Conservation (phyloP, 768 basidiomycete species). For the Serendipita sp. region DNA sequence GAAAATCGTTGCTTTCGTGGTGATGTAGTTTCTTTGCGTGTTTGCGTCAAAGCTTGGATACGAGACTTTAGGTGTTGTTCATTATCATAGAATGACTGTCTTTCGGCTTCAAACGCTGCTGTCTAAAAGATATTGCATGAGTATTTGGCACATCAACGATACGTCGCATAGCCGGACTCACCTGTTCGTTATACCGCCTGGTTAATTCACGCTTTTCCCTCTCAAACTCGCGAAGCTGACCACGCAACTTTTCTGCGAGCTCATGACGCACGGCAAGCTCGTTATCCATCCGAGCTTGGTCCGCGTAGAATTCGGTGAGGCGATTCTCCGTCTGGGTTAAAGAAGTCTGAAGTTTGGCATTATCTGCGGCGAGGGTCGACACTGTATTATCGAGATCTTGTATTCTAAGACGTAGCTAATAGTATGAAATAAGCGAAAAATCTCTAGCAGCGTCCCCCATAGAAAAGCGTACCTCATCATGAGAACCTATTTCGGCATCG, state of each 20-base stretch:
- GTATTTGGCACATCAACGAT: constrained; percentile 11
- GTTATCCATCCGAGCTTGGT: constrained; percentile 66
- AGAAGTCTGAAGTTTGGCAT: constrained; percentile 44
- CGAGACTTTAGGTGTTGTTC: constrained; percentile 87
- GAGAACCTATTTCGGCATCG: background rate
- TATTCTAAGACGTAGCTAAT: background rate
- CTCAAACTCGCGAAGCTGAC: constrained; percentile 71
- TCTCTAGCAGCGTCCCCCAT: background rate
- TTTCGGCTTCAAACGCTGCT: constrained; percentile 79
- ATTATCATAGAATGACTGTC: constrained; percentile 83
- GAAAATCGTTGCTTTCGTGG: constrained; percentile 2
- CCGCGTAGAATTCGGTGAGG: constrained; percentile 62
- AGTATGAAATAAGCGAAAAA: background rate
- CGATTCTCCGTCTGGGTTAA: constrained; percentile 55
- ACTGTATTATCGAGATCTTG: constrained; percentile 18
- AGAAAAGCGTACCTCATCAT: background rate
- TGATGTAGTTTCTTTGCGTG: constrained; percentile 36
- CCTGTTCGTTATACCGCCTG: constrained; percentile 81
- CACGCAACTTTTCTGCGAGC: constrained; percentile 63
- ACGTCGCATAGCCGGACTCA: constrained; percentile 18
- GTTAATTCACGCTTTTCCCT: constrained; percentile 74
- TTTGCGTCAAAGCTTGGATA: constrained; percentile 61
- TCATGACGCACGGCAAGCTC: constrained; percentile 72
- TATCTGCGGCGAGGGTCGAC: constrained; percentile 42
- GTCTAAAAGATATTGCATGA: constrained; percentile 31